phyloP scores from a whole-genome alignment of 2,329 filamentous ascomycete species.

The Ambrosiella beaveri region DNA sequence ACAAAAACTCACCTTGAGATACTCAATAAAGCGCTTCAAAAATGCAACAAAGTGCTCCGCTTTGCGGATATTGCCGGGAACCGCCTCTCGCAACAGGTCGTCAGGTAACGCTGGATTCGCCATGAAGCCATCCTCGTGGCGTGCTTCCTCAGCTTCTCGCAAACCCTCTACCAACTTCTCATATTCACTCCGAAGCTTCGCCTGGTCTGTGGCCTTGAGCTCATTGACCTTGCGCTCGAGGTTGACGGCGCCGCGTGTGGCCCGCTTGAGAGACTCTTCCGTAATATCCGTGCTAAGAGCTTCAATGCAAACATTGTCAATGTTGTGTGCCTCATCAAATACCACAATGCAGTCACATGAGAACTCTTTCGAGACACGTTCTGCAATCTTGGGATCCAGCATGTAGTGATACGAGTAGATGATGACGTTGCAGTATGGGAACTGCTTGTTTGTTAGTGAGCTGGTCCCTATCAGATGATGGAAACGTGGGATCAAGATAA shows the following conservation, averaged over 20 bases:
- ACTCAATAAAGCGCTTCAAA: slow-evolving; percentile 91
- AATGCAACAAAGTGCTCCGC: slow-evolving; percentile 95
- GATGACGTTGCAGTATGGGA: slow-evolving; percentile 98
- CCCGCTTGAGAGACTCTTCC: slow-evolving; percentile 82
- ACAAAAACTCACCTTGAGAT: slow-evolving; percentile 46
- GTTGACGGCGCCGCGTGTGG: slow-evolving; percentile 76
- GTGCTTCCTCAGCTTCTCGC: slow-evolving; percentile 70
- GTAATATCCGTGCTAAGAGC: slow-evolving; percentile 92
- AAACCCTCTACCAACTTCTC: slow-evolving; percentile 87
- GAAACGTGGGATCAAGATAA: background rate
- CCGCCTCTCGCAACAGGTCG: slow-evolving; percentile 84
- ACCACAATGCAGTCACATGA: slow-evolving; percentile 98
- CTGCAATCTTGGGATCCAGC: slow-evolving; percentile 92
- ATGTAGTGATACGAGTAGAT: slow-evolving; percentile 99
- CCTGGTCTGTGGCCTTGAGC: slow-evolving; percentile 89
- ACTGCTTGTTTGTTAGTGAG: slow-evolving; percentile 30
- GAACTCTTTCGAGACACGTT: slow-evolving; percentile 83
- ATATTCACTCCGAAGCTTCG: slow-evolving; percentile 90
- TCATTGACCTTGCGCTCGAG: slow-evolving; percentile 80
- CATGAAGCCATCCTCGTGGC: slow-evolving; percentile 89
- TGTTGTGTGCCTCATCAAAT: slow-evolving; percentile 97
- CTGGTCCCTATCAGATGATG: background rate
- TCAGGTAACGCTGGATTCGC: slow-evolving; percentile 87
- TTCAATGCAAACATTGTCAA: slow-evolving; percentile 98
- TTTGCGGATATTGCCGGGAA: slow-evolving; percentile 87